Base-by-base conservation (phyloP, 2,329 filamentous ascomycete genomes). In the Purpureocillium lavendulum region DNA sequence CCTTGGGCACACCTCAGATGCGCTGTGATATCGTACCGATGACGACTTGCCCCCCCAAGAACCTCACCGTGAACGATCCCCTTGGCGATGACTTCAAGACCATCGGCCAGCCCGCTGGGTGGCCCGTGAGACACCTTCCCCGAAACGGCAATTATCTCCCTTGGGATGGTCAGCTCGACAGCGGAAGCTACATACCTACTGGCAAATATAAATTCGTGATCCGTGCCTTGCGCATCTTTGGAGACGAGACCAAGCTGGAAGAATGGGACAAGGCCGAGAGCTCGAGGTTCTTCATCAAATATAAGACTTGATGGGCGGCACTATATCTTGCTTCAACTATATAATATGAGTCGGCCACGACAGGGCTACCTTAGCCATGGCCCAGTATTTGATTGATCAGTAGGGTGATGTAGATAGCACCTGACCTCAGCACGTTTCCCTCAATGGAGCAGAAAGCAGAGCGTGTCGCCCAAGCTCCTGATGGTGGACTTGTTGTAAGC, bases 201-300 rank as follows among this genome's bases (percentile, higher is more conserved):
- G 73, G 71, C 6, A 47, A 51, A 29, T 76, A 77, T 55, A 67
- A 65, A 51, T 56, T 75, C 38, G 57, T 56, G 2, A 56, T 72
- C 30, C 62, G 62, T 42, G 66, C 70, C 3, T 50, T 75, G 45
- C 64, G 62, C 44, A 62, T 75, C 42, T 71, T 67, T 45, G 71
- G 73, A 2, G 60, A 75, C 41, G 51, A 55, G 15, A 50, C 55
- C 8, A 56, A 64, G 38, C 39, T 55, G 0, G 53, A 51, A 3
- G 68, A 75, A 36, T 76, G 70, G 53, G 71, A 74, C 16, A 47
- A 54, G 1, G 47, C 51, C 5, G 59, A 66, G 46, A 64, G 66
- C 14, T 52, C 53, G 3, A 36, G 57, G 1, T 74, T 75, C 46
- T 50, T 53, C 13, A 61, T 75, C 33, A 48, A 51, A 26, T 75